Evolutionary conservation across 75 land plant species (phyloP).

Genomic region (Selaginella moellendorffii): DNA sequence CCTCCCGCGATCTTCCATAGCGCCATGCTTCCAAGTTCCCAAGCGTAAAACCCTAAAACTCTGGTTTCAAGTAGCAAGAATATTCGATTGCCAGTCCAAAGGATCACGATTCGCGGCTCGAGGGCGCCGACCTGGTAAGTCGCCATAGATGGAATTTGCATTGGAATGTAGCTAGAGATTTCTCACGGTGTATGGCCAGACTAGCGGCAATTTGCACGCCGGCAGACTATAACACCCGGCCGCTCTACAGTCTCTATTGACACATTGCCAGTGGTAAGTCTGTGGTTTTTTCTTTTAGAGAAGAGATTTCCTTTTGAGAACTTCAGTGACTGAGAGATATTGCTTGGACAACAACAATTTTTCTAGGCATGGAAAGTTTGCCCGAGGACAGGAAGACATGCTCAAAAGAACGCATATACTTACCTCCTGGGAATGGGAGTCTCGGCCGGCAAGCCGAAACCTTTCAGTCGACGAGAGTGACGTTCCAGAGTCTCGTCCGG

Average conservation of each 20-base stretch:
- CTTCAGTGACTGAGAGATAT: slow-evolving; percentile 16
- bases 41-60: too few relatives aligned
- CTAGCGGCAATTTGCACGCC: slow-evolving; percentile 97
- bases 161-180: too few relatives aligned
- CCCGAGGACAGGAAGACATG: slow-evolving; percentile 38
- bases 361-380: slow-evolving; percentile 92
- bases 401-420: not conserved
- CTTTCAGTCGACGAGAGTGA: too few relatives aligned
- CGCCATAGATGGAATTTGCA: too few relatives aligned
- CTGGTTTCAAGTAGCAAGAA: too few relatives aligned
- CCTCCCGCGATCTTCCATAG: too few relatives aligned
- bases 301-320: not conserved
- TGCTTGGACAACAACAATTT: slow-evolving; percentile 77
- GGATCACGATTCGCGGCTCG: slow-evolving; percentile 75
- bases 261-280: slow-evolving; percentile 88
- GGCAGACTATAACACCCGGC: slow-evolving; percentile 83
- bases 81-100: too few relatives aligned
- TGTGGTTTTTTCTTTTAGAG: not conserved
- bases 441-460: slow-evolving; percentile 19
- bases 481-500: slow-evolving; percentile 13
- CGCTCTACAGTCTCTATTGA: slow-evolving; percentile 80
- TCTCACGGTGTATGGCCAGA: slow-evolving; percentile 22
- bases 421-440: not conserved
- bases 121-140: slow-evolving; percentile 79
- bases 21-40: too few relatives aligned